Evolutionary conservation across 2,329 filamentous ascomycete species (phyloP).

Genomic region (Cercospora citrullina): DNA sequence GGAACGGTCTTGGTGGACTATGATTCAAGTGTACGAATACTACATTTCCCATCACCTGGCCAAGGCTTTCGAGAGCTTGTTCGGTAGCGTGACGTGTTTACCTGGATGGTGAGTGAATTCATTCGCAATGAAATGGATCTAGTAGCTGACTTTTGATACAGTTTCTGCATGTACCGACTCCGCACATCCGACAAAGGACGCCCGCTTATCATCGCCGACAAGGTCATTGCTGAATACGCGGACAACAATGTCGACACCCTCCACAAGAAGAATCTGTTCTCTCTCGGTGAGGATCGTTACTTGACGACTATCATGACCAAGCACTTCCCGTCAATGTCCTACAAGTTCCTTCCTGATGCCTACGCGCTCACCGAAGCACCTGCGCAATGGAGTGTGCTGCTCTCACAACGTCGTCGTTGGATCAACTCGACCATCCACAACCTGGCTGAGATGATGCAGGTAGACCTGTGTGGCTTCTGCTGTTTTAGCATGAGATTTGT

Average conservation of each 20-base stretch:
- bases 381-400: constrained; percentile 86
- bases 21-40: constrained; percentile 99
- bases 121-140: not conserved
- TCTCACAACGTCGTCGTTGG: constrained; percentile 98
- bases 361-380: constrained; percentile 92
- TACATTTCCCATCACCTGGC: constrained; percentile 97
- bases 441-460: constrained; percentile 80
- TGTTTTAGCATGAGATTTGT: constrained; percentile 99
- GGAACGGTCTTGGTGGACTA: constrained; percentile 94
- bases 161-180: constrained; percentile 98
- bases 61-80: constrained; percentile 96
- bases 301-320: constrained; percentile 98
- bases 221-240: constrained; percentile 82
- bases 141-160: constrained; percentile 42
- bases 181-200: constrained; percentile 91
- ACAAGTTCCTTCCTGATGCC: constrained; percentile 92
- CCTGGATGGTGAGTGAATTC: constrained; percentile 84
- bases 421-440: constrained; percentile 99
- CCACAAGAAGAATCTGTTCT: constrained; percentile 90
- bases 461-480: constrained; percentile 98
- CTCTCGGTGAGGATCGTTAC: constrained; percentile 94
- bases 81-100: constrained; percentile 97
- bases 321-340: constrained; percentile 92
- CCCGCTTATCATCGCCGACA: constrained; percentile 89
- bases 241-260: constrained; percentile 89